phyloP scores from a whole-genome alignment of 257 asterid genomes.

The Jasminum sambac region DNA sequence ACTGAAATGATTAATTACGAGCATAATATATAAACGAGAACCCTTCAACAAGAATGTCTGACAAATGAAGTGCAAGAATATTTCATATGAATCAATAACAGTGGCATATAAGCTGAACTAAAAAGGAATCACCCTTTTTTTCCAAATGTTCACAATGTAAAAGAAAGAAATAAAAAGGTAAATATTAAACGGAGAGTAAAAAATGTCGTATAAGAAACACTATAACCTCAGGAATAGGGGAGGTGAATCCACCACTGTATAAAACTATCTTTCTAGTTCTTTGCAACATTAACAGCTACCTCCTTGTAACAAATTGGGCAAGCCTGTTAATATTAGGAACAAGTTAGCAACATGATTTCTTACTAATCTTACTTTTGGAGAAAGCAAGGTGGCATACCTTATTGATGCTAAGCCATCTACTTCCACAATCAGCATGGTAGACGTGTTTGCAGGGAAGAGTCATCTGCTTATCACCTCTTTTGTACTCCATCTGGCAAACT shows the following conservation, averaged over 20 bases:
- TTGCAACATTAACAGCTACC: constrained; percentile 9
- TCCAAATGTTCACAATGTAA: not conserved
- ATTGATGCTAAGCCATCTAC: constrained; percentile 58
- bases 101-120: not conserved
- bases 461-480: constrained; percentile 71
- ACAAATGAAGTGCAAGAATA: not conserved
- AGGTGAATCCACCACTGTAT: not conserved
- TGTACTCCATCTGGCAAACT: constrained; percentile 97
- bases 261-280: not conserved
- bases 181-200: not conserved
- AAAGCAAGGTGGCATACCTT: not conserved
- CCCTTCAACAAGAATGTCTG: not conserved
- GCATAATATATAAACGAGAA: not conserved
- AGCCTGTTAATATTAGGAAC: constrained; percentile 48
- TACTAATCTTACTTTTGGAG: not conserved
- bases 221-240: constrained; percentile 6
- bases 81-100: not conserved
- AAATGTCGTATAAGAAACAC: not conserved
- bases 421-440: constrained; percentile 80
- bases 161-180: not conserved
- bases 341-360: constrained; percentile 19
- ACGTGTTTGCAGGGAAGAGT: constrained; percentile 91
- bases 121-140: not conserved
- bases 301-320: constrained; percentile 56
- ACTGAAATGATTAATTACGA: not conserved